Conservation (phyloP, 352 stramenopile genomes). For the Phytopythium montanum region DNA sequence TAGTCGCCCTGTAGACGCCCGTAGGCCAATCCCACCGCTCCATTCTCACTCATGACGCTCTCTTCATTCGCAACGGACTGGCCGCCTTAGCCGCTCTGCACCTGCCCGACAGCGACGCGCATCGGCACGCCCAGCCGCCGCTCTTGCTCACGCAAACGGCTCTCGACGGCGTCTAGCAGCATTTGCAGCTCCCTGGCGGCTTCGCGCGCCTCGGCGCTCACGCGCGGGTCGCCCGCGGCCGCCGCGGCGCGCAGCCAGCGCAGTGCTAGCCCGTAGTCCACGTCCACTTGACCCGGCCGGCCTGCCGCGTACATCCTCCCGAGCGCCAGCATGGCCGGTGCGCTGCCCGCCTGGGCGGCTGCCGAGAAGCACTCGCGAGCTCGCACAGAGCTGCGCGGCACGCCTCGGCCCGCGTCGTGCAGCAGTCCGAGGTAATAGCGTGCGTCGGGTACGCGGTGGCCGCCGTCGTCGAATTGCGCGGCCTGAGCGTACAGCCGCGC, state of each 20-base stretch:
- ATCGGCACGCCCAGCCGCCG: constrained; percentile 35
- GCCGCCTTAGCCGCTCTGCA: background rate
- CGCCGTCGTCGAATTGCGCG: constrained; percentile 10
- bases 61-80: background rate
- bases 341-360: constrained; percentile 31
- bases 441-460: constrained; percentile 30
- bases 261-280: constrained; percentile 28
- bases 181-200: constrained; percentile 32
- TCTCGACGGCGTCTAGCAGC: constrained; percentile 39
- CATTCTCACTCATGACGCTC: too few species aligned
- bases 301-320: constrained; percentile 44
- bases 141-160: constrained; percentile 38
- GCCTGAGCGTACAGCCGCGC: constrained; percentile 32
- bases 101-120: constrained; percentile 27
- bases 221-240: constrained; percentile 21
- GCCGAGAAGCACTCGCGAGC: constrained; percentile 35
- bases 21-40: too few species aligned
- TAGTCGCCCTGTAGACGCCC: too few species aligned
- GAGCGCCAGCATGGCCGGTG: constrained; percentile 48
- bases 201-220: constrained; percentile 16
- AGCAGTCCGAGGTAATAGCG: constrained; percentile 57
- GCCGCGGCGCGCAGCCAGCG: constrained; percentile 41
- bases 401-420: constrained; percentile 36
- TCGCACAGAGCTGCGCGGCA: constrained; percentile 24
- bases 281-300: constrained; percentile 34